Conservation (phyloP, 345 rosid species). For the Conringia planisiliqua region DNA sequence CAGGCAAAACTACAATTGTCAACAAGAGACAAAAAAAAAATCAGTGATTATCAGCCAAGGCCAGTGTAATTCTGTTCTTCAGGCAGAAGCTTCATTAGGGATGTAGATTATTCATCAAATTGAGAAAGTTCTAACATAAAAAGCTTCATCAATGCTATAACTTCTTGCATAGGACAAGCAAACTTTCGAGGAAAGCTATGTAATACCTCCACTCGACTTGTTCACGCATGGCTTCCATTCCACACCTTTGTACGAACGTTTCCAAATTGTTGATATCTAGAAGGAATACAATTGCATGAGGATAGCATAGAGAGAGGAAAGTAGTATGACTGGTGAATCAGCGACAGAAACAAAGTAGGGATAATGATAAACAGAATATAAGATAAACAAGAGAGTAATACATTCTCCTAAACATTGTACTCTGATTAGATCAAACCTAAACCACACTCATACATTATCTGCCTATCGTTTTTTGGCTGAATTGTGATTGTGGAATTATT, state of each 20-base stretch:
- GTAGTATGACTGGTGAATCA: neutral
- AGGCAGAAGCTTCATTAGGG: neutral
- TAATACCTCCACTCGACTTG: slow-evolving; percentile 67
- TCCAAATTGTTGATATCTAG: slow-evolving; percentile 88
- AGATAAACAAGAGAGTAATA: neutral
- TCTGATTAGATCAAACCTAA: neutral
- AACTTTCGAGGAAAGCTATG: neutral
- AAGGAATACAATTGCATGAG: slow-evolving; percentile 13
- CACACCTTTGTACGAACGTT: slow-evolving; percentile 63
- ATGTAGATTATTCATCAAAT: neutral
- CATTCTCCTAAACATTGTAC: neutral
- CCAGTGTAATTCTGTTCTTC: neutral
- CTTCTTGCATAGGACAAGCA: slow-evolving; percentile 4
- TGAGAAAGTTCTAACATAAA: neutral
- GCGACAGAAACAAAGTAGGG: slow-evolving; percentile 1
- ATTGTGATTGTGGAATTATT: neutral
- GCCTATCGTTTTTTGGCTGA: neutral
- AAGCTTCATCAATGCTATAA: neutral
- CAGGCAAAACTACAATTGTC: slow-evolving; percentile 63
- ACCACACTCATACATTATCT: neutral
- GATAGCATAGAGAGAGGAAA: neutral
- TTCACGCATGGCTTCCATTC: slow-evolving; percentile 80
- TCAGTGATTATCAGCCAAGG: neutral
- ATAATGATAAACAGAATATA: neutral
- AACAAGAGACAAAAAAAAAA: neutral